A percentile compares a stretch with the other conserved stretches of the same genome.
phyloP scores from a whole-genome alignment of 2,329 filamentous ascomycete species.

The Phialemoniopsis sp. region DNA sequence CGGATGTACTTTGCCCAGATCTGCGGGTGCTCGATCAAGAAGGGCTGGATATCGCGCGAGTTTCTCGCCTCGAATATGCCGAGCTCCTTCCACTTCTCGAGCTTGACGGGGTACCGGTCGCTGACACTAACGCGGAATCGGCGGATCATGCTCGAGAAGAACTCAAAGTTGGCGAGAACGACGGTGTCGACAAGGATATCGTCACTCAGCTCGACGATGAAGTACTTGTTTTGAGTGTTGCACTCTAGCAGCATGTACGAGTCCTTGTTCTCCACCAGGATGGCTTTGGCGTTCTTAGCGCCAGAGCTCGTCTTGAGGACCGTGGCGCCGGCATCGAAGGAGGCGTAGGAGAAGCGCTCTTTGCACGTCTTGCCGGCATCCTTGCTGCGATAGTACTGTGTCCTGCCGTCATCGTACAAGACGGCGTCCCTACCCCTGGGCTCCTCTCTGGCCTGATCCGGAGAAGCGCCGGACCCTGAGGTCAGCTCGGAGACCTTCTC shows the following conservation, averaged over 20 bases:
- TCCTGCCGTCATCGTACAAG: constrained; percentile 41
- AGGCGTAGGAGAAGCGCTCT: constrained; percentile 95
- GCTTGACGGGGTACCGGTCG: constrained; percentile 89
- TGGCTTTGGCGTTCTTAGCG: constrained; percentile 81
- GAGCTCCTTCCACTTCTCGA: constrained; percentile 85
- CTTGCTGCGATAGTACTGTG: constrained; percentile 68
- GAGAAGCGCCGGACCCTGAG: constrained; percentile 9
- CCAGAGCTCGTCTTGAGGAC: constrained; percentile 85
- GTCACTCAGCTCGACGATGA: constrained; percentile 91
- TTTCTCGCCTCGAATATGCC: constrained; percentile 90
- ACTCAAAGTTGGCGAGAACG: constrained; percentile 97
- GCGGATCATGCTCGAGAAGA: constrained; percentile 96
- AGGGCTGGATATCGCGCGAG: constrained; percentile 88
- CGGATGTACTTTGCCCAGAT: constrained; percentile 94
- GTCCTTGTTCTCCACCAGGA: constrained; percentile 95
- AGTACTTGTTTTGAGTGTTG: constrained; percentile 79
- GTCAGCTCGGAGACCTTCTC: constrained; percentile 21
- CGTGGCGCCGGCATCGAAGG: constrained; percentile 93
- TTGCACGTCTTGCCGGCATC: constrained; percentile 97
- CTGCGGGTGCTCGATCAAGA: constrained; percentile 86
- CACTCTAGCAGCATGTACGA: constrained; percentile 97
- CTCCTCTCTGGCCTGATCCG: constrained; percentile 28
- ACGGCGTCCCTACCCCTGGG: constrained; percentile 19
- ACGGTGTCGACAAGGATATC: constrained; percentile 85
- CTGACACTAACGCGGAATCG: constrained; percentile 89